Base-by-base conservation (phyloP, 768 basidiomycete species). In the Russula brevipes region DNA sequence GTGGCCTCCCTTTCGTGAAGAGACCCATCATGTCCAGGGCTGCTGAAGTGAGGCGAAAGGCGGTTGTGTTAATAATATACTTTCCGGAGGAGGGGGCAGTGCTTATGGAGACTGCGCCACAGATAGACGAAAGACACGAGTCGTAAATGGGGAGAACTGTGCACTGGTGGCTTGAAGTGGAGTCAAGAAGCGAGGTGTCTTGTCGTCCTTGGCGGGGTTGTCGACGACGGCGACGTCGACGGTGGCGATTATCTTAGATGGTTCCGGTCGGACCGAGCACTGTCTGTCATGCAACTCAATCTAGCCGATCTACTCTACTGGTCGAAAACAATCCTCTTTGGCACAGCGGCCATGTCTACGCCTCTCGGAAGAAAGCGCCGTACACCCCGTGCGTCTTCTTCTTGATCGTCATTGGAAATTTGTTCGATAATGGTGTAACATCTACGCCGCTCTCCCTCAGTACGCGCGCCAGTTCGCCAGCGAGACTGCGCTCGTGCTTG, bases 331-430 rank as follows among this genome's bases (percentile, higher is more conserved):
- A 91, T 91, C 79, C 88, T 90, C 10, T 84, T 89, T n/a, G 88
- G 85, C 1, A 78, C 83, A 24, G 80, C 80, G 30, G 81, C 80
- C 50, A 79, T 75, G 10, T 82, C 78, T 36, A 85, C 84, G 66
- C 86, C 67, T 89, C 85, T 60, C 87, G 74, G 74, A 82, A 93
- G 75, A 92, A 93, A 5, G 89, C 90, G 5, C 95, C 95, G 69
- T 97, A 98, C 46, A 84, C 88, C 19, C 91, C 78, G 70, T 98
- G 95, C 69, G 88, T 84, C 81, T 86, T 92, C 81, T 98, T 98
- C 80, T 96, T 97, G 77, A 98, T 93, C 62, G 94, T 91, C 83
- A 95, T 92, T 55, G 94, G 93, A 80, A 97, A 98, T 70, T 87
- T 86, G 62, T 85, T 84, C 62, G 86, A 84, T 75, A 97, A 78